These are phyloP conservation scores for Didymella exigua DNA, from an alignment of 2,329 filamentous ascomycete species.

Conservation along the genomic window DNA sequence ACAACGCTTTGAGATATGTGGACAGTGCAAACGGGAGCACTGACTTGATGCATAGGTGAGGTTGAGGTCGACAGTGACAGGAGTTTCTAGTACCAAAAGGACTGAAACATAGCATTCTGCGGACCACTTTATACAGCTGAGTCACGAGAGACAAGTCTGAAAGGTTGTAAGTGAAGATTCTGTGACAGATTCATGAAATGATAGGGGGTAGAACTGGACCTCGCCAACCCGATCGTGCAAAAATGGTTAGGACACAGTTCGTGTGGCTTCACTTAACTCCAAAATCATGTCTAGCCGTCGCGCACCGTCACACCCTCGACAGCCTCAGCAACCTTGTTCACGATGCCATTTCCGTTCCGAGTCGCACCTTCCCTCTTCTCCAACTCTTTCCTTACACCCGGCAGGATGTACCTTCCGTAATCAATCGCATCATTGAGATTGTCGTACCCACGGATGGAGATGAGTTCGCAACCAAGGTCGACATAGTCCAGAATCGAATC, in stretches of 20 bases:
- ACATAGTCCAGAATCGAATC: conserved; percentile 23
- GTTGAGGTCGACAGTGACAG: too few relatives aligned
- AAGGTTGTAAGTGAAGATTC: too few relatives aligned
- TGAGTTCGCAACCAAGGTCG: conserved; percentile 21
- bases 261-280: not conserved
- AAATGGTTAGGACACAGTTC: not conserved
- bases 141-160: too few relatives aligned
- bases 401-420: conserved; percentile 21
- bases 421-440: conserved; percentile 23
- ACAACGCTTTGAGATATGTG: too few relatives aligned
- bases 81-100: too few relatives aligned
- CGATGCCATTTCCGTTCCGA: conserved; percentile 8
- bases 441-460: conserved; percentile 24
- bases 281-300: conserved; percentile 3
- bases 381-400: conserved; percentile 16
- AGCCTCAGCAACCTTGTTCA: conserved; percentile 20
- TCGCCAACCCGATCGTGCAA: not conserved
- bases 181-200: too few relatives aligned
- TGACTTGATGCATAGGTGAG: too few relatives aligned
- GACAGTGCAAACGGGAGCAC: too few relatives aligned
- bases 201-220: not conserved
- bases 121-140: too few relatives aligned
- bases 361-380: conserved; percentile 10
- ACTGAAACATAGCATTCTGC: too few relatives aligned
- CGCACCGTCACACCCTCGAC: conserved; percentile 18